Percentiles rank a stretch among this genome's conserved stretches.
Evolutionary conservation across 345 rosid species (phyloP).

Genomic region (Euphorbia peplus): DNA sequence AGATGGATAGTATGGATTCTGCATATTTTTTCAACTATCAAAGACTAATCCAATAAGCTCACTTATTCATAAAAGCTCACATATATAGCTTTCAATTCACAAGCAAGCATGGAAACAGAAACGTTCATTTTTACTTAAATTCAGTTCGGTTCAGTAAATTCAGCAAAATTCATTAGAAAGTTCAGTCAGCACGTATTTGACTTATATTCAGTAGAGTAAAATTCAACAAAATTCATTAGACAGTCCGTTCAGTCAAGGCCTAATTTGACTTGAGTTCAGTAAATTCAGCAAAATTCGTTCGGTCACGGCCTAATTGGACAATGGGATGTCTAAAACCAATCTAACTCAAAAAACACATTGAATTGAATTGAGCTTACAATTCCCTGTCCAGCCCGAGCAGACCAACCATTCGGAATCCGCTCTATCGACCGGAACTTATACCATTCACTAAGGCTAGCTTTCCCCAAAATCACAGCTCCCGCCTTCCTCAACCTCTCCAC

Average conservation of each 20-base stretch:
- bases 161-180: too few species aligned
- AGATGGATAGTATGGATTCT: constrained; percentile 67
- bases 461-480: constrained; percentile 69
- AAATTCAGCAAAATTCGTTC: too few species aligned
- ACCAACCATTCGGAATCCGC: constrained; percentile 37
- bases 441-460: constrained; percentile 79
- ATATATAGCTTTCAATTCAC: not conserved
- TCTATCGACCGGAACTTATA: constrained; percentile 29
- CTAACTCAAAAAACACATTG: not conserved
- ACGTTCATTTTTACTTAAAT: too few species aligned
- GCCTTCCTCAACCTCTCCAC: constrained; percentile 53
- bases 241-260: too few species aligned
- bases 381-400: constrained; percentile 63
- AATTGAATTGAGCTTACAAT: not conserved
- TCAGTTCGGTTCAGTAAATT: too few species aligned
- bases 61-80: not conserved
- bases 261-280: too few species aligned
- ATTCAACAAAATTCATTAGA: too few species aligned
- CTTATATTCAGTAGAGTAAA: too few species aligned
- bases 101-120: not conserved
- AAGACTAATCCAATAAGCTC: not conserved
- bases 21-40: constrained; percentile 13
- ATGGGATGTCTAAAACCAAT: too few species aligned
- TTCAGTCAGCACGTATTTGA: too few species aligned
- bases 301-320: not conserved